phyloP scores from a whole-genome alignment of 1,284 basidiomycete genomes.

The Irpex sp. region DNA sequence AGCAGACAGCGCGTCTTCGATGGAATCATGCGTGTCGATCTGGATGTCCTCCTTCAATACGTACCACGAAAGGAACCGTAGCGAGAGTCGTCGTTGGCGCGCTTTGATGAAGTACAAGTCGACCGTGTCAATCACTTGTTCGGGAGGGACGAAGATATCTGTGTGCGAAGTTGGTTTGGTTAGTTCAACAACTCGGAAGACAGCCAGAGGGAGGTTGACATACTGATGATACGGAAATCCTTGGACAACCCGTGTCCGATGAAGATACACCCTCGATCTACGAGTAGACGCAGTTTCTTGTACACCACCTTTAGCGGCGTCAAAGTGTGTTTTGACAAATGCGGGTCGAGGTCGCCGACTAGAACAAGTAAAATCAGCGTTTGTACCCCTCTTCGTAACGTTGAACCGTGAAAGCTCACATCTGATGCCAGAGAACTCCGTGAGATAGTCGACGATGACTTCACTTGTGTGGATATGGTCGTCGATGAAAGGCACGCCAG shows the following conservation, averaged over 20 bases:
- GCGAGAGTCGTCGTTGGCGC: slow-evolving; percentile 83
- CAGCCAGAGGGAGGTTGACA: slow-evolving; percentile 27
- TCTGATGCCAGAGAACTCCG: slow-evolving; percentile 94
- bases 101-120: slow-evolving; percentile 86
- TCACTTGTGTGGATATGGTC: slow-evolving; percentile 98
- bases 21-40: slow-evolving; percentile 92
- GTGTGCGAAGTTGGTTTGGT: slow-evolving; percentile 2
- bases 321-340: slow-evolving; percentile 80
- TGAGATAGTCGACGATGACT: slow-evolving; percentile 93
- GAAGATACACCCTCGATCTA: slow-evolving; percentile 95
- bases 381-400: neutral
- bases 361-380: slow-evolving; percentile 5
- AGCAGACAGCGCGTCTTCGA: slow-evolving; percentile 92
- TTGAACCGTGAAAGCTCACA: slow-evolving; percentile 47
- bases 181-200: neutral
- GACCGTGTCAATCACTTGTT: slow-evolving; percentile 96
- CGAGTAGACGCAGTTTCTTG: slow-evolving; percentile 93
- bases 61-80: slow-evolving; percentile 95
- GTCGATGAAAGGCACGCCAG: slow-evolving; percentile 92
- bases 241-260: slow-evolving; percentile 99
- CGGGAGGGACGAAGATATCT: slow-evolving; percentile 96
- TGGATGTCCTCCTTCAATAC: slow-evolving; percentile 91
- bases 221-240: slow-evolving; percentile 98
- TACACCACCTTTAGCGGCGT: slow-evolving; percentile 96
- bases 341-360: slow-evolving; percentile 92